Conservation (phyloP, 192 early-diverging fungal species). For the Backusella australiensis region DNA sequence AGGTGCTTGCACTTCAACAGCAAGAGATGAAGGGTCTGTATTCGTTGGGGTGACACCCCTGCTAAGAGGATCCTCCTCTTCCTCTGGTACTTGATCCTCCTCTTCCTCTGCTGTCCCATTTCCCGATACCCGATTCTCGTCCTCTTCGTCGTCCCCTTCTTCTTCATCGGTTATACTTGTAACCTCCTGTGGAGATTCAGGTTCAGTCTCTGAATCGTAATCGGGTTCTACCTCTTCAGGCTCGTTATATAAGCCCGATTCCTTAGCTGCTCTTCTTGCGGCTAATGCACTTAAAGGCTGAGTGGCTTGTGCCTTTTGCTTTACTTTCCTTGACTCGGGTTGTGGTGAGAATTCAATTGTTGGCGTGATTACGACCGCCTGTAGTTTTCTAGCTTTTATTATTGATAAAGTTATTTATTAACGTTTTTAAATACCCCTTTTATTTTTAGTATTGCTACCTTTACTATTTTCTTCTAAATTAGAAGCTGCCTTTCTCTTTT, state of each 20-base stretch:
- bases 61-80: neutral
- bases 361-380: neutral
- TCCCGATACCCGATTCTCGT: neutral
- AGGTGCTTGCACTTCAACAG: neutral
- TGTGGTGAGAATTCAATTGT: neutral
- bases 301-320: neutral
- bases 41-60: neutral
- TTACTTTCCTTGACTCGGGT: neutral
- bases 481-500: neutral
- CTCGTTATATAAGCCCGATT: neutral
- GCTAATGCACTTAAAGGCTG: constrained; percentile 20
- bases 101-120: neutral
- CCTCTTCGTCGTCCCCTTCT: constrained; percentile 1
- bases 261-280: constrained; percentile 18
- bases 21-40: neutral
- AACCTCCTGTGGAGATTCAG: constrained; percentile 4
- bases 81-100: neutral
- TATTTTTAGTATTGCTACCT: neutral
- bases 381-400: neutral
- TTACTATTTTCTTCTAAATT: neutral
- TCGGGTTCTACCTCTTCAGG: constrained; percentile 1
- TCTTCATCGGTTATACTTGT: constrained; percentile 1
- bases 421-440: neutral
- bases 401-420: neutral
- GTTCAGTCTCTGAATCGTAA: constrained; percentile 17